These are phyloP conservation scores for Reticulascus tulasneorum DNA, from an alignment of 2,329 filamentous ascomycete species.

Conservation along the genomic window DNA sequence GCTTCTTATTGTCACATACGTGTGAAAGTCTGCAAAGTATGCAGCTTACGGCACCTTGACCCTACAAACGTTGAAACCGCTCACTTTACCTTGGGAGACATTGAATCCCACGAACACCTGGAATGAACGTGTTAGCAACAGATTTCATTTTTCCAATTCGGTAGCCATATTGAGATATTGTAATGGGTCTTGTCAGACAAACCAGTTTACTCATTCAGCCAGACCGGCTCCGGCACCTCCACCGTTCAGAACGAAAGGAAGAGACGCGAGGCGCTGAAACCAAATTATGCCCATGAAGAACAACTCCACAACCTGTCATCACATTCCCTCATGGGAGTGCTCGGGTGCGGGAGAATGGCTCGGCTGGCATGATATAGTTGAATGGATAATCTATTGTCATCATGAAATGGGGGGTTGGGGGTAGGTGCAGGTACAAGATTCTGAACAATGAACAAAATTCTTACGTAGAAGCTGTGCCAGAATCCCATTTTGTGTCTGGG, in stretches of 20 bases:
- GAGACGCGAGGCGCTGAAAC: slow-evolving; percentile 47
- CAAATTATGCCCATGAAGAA: slow-evolving; percentile 48
- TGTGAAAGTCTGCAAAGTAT: too few relatives aligned
- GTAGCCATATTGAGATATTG: too few relatives aligned
- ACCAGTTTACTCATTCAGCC: slow-evolving; percentile 66
- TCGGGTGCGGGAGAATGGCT: slow-evolving; percentile 73
- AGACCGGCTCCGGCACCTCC: slow-evolving; percentile 48
- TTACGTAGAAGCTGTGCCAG: background rate
- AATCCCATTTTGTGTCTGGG: too few relatives aligned
- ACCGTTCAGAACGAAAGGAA: slow-evolving; percentile 34
- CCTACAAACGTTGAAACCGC: too few relatives aligned
- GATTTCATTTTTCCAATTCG: too few relatives aligned
- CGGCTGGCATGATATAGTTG: slow-evolving; percentile 63
- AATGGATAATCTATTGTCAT: slow-evolving; percentile 74
- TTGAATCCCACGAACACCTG: too few relatives aligned
- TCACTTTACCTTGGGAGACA: too few relatives aligned
- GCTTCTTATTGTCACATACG: too few relatives aligned
- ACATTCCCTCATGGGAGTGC: slow-evolving; percentile 39
- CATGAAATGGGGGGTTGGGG: slow-evolving; percentile 27
- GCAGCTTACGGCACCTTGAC: too few relatives aligned
- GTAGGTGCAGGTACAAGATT: slow-evolving; percentile 4
- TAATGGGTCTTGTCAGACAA: slow-evolving; percentile 47
- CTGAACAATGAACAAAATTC: background rate
- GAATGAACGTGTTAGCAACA: slow-evolving; percentile 5
- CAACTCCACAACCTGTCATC: slow-evolving; percentile 77